Base-by-base conservation (phyloP, 495 filamentous ascomycete species). In the Rostrohypoxylon terebratum region DNA sequence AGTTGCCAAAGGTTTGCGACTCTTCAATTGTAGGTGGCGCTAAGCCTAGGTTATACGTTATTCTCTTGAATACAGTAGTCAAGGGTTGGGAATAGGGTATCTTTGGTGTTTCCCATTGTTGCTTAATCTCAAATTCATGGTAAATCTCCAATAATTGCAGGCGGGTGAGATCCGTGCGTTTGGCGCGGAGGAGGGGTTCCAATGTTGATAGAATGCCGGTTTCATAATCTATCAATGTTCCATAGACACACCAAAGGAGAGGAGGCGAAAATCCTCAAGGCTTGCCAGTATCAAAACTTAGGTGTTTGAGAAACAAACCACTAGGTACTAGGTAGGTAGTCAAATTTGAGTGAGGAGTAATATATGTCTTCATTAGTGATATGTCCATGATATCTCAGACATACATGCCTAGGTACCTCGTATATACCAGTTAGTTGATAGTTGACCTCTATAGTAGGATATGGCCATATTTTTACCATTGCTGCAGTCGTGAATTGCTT, bases 181-280 rank as follows among this genome's bases (percentile, higher is more conserved):
- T 63, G 34, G 64, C 25, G n/a, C 7, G 23, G 13, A 68, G 63
- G 31, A 67, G 62, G n/a, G 59, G 47, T 36, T 68, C 31, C 1
- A 74, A 55, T 18, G 63, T 31, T 38, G 69, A 63, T 36, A 67
- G 28, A 34, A 67, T 64, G 23, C 63, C 48, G 47, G 59, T 62
- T 77, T 90, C 85, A 85, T 88, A 90, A 77, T 91, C 89, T 53
- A 92, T 87, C 8, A 92, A 83, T 0, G 90, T 93, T 64, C 89
- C 89, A 73, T 91, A 92, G 51, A 68, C 65, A 68, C 65, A 34
- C 61, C 60, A 28, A 73, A 68, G 9, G 83, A 92, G 83, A 94
- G 87, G 61, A 77, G 70, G 33, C 75, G 72, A 73, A 77, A 81
- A 60, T 66, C 23, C 18, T 79, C 80, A 23, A 83, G 68, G 58